phyloP scores from a whole-genome alignment of 1,284 basidiomycete species.

The Chalciporus piperatoides region DNA sequence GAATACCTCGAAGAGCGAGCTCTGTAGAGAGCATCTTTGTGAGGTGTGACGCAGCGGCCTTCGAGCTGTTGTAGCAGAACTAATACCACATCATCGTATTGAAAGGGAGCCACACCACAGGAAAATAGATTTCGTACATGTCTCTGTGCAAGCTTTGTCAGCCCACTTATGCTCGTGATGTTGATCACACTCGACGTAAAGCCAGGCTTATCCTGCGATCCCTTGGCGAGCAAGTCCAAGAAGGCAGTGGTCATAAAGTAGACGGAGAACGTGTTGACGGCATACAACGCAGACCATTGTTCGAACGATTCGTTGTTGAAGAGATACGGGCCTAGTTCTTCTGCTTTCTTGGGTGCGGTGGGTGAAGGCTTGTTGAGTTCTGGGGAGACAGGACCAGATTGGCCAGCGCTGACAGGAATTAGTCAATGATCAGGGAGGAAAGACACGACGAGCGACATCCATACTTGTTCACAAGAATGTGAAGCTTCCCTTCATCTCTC shows the following conservation, averaged over 20 bases:
- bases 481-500: slow-evolving; percentile 58
- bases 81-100: slow-evolving; percentile 26
- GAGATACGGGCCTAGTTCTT: slow-evolving; percentile 58
- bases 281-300: slow-evolving; percentile 57
- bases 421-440: slow-evolving; percentile 4
- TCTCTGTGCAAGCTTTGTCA: slow-evolving; percentile 65
- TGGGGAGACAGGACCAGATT: slow-evolving; percentile 56
- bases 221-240: slow-evolving; percentile 68
- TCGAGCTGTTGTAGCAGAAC: slow-evolving; percentile 78
- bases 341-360: slow-evolving; percentile 57
- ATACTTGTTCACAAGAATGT: slow-evolving; percentile 80
- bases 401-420: slow-evolving; percentile 54
- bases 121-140: slow-evolving; percentile 48
- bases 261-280: slow-evolving; percentile 65
- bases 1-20: slow-evolving; percentile 62
- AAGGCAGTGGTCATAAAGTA: slow-evolving; percentile 76
- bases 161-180: slow-evolving; percentile 71
- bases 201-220: slow-evolving; percentile 52
- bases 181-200: slow-evolving; percentile 69
- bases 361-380: slow-evolving; percentile 56
- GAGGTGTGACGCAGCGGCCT: slow-evolving; percentile 71
- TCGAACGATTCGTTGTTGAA: slow-evolving; percentile 65
- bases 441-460: slow-evolving; percentile 14
- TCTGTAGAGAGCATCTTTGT: slow-evolving; percentile 74
- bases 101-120: background rate